Evolutionary conservation across 2,329 filamentous ascomycete genomes (phyloP).

Genomic region (Pseudogymnoascus sp.): DNA sequence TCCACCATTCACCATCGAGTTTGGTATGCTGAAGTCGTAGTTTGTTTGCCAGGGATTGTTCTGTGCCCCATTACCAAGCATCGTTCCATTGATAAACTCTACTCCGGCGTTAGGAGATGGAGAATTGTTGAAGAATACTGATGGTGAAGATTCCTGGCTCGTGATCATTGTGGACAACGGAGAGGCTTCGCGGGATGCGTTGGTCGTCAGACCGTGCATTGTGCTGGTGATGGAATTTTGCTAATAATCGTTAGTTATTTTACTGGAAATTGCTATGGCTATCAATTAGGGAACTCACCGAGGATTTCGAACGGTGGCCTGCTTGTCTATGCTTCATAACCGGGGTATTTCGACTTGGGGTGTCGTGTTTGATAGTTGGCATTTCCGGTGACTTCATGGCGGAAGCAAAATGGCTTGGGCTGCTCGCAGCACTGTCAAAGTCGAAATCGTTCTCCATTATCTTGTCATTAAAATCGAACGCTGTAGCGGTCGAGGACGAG

Average conservation of each 20-base stretch:
- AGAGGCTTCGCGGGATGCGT: constrained; percentile 44
- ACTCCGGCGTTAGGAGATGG: constrained; percentile 38
- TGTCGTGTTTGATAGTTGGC: constrained; percentile 34
- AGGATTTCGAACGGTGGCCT: constrained; percentile 35
- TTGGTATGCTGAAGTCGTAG: constrained; percentile 16
- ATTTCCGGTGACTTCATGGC: constrained; percentile 36
- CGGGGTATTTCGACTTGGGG: constrained; percentile 21
- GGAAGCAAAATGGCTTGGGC: constrained; percentile 36
- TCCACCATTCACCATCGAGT: constrained; percentile 12
- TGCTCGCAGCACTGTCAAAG: constrained; percentile 52
- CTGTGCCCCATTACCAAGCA: constrained; percentile 20
- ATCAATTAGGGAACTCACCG: constrained; percentile 31
- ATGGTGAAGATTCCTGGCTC: constrained; percentile 46
- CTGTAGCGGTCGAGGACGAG: constrained; percentile 28
- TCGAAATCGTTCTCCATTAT: constrained; percentile 45
- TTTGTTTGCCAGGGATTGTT: constrained; percentile 30
- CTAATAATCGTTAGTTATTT: constrained; percentile 32
- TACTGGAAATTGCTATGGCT: neutral
- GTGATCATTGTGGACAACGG: constrained; percentile 44
- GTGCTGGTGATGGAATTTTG: constrained; percentile 44
- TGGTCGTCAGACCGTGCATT: constrained; percentile 41
- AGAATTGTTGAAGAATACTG: constrained; percentile 39
- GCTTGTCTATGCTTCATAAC: constrained; percentile 20
- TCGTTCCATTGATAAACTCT: constrained; percentile 33
- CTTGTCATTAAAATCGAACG: constrained; percentile 35